phyloP scores from a whole-genome alignment of 1,284 basidiomycete species.

The Moesziomyces globuligerus region DNA sequence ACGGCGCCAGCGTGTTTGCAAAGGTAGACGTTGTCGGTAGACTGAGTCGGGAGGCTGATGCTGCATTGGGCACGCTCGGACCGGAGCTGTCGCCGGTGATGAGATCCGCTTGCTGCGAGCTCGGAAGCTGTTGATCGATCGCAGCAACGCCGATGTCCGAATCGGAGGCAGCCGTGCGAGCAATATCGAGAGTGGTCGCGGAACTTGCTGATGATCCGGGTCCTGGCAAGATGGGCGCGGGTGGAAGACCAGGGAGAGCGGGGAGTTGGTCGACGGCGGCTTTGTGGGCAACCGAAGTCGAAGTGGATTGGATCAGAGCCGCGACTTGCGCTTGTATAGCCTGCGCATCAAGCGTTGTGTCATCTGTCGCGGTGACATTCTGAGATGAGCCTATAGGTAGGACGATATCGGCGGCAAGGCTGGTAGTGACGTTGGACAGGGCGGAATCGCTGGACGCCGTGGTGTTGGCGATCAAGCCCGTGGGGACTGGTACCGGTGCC shows the following conservation, averaged over 20 bases:
- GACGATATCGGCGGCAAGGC: not conserved
- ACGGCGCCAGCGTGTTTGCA: constrained; percentile 46
- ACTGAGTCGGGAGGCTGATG: not conserved
- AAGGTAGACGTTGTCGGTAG: constrained; percentile 10
- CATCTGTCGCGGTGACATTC: not conserved
- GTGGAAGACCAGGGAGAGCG: not conserved
- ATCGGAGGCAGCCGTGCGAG: not conserved
- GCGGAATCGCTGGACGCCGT: not conserved
- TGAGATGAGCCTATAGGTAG: not conserved
- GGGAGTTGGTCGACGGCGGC: constrained; percentile 1
- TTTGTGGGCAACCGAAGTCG: constrained; percentile 19
- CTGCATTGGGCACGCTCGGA: too few relatives aligned
- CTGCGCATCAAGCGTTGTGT: constrained; percentile 29
- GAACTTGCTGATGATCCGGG: not conserved
- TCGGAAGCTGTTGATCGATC: not conserved
- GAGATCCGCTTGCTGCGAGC: not conserved
- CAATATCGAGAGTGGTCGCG: not conserved
- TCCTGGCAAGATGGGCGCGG: not conserved
- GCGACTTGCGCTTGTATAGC: constrained; percentile 43
- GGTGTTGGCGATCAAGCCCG: not conserved
- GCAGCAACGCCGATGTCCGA: too few relatives aligned
- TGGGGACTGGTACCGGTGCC: not conserved
- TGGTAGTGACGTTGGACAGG: not conserved
- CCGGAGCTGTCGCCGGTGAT: not conserved
- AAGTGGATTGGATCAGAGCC: constrained; percentile 37